These are phyloP conservation scores for Chaetomium sp. DNA, from an alignment of 2,329 filamentous ascomycete species.

Conservation along the genomic window DNA sequence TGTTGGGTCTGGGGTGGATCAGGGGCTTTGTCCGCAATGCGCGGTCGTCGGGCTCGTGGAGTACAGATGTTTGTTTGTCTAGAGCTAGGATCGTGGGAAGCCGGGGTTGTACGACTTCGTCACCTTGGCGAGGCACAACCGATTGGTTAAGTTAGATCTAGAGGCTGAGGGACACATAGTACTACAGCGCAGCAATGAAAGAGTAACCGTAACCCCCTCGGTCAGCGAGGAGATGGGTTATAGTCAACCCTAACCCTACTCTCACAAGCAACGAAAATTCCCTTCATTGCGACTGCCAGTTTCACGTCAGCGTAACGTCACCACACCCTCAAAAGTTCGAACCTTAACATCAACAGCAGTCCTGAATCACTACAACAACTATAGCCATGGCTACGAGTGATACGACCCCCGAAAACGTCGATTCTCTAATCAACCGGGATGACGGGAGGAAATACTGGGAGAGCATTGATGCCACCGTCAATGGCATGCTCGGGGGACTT, in stretches of 20 bases:
- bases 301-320: too few relatives aligned
- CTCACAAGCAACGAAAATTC: background rate
- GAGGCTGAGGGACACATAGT: background rate
- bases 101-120: background rate
- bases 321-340: background rate
- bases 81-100: background rate
- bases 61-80: background rate
- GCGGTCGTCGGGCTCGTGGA: background rate
- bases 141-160: background rate
- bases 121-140: too few relatives aligned
- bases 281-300: background rate
- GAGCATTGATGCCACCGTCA: constrained; percentile 47
- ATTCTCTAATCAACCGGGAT: constrained; percentile 22
- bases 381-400: constrained; percentile 6
- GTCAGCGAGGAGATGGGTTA: too few relatives aligned
- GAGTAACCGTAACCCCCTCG: background rate
- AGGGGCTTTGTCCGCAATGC: background rate
- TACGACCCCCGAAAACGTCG: background rate
- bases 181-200: background rate
- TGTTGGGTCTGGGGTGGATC: background rate
- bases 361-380: background rate
- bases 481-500: constrained; percentile 80
- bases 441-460: constrained; percentile 50
- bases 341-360: background rate
- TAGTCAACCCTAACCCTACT: background rate